Evolutionary conservation across 2,329 filamentous ascomycete species (phyloP).

Genomic region (Sclerotiophoma versabilis): DNA sequence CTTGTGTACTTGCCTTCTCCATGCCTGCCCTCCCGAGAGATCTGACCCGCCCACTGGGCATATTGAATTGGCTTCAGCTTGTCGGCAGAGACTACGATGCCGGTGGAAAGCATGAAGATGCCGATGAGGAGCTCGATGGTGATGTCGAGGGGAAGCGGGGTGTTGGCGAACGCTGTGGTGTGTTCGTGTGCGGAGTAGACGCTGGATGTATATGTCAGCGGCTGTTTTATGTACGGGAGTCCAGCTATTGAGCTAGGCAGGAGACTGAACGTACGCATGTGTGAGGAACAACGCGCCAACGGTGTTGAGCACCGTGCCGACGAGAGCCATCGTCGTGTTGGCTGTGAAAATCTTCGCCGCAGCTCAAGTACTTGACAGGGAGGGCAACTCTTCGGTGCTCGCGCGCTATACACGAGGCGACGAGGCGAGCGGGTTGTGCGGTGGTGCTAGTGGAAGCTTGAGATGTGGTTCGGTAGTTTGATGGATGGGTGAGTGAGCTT

Average conservation of each 20-base stretch:
- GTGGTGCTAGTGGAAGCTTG: neutral
- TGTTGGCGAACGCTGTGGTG: slow-evolving; percentile 68
- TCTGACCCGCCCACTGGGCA: slow-evolving; percentile 80
- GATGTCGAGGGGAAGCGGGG: slow-evolving; percentile 80
- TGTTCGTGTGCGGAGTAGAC: slow-evolving; percentile 98
- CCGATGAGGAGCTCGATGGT: slow-evolving; percentile 83
- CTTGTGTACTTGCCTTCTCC: slow-evolving; percentile 64
- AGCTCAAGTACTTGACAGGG: neutral
- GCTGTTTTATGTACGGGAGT: neutral
- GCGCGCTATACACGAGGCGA: neutral
- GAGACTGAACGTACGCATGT: slow-evolving; percentile 74
- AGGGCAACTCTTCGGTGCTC: neutral
- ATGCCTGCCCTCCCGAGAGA: slow-evolving; percentile 76
- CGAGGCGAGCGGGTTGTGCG: neutral
- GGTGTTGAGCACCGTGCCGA: slow-evolving; percentile 73
- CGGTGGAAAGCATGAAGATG: slow-evolving; percentile 79
- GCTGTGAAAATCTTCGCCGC: neutral
- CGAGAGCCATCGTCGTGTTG: slow-evolving; percentile 66
- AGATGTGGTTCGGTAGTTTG: neutral
- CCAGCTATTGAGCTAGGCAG: slow-evolving; percentile 1
- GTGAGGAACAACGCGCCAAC: slow-evolving; percentile 80
- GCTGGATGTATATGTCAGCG: slow-evolving; percentile 59
- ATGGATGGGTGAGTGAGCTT: neutral
- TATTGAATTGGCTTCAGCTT: slow-evolving; percentile 84
- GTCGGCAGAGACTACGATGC: slow-evolving; percentile 79